A percentile compares a stretch with the other conserved stretches of the same genome.
phyloP scores from a whole-genome alignment of 2,329 filamentous ascomycete species.

The Aspergillus niger region DNA sequence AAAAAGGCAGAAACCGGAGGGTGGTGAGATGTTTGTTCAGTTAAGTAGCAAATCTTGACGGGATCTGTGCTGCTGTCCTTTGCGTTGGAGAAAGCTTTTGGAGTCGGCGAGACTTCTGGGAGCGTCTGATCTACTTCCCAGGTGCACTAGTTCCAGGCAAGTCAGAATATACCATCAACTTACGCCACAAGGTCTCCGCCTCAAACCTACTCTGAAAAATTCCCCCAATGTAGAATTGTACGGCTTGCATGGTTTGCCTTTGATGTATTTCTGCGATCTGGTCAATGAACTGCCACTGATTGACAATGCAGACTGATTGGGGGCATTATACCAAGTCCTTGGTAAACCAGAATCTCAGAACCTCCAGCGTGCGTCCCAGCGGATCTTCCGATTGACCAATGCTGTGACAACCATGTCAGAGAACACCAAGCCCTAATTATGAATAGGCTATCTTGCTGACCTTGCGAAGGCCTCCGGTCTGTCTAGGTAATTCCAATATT shows the following conservation, averaged over 20 bases:
- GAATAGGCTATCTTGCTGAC: slow-evolving; percentile 41
- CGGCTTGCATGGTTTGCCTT: slow-evolving; percentile 97
- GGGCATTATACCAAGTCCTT: slow-evolving; percentile 72
- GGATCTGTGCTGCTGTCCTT: slow-evolving; percentile 46
- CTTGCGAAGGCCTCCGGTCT: slow-evolving; percentile 84
- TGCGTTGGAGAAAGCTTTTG: slow-evolving; percentile 35
- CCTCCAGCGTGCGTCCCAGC: slow-evolving; percentile 90
- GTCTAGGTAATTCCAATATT: slow-evolving; percentile 99
- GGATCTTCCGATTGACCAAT: slow-evolving; percentile 89
- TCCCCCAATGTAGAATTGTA: slow-evolving; percentile 97
- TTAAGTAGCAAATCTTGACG: slow-evolving; percentile 87
- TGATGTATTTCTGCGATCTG: slow-evolving; percentile 78
- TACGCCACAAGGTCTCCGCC: background rate
- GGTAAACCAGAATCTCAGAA: slow-evolving; percentile 96
- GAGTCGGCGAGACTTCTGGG: slow-evolving; percentile 57
- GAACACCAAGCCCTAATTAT: slow-evolving; percentile 22
- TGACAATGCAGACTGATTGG: background rate
- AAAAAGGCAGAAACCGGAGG: slow-evolving; percentile 96
- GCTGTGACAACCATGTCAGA: slow-evolving; percentile 50
- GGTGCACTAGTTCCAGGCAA: slow-evolving; percentile 65
- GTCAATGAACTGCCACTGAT: slow-evolving; percentile 21
- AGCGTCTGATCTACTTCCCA: slow-evolving; percentile 87
- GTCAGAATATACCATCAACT: background rate
- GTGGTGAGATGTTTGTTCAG: slow-evolving; percentile 97
- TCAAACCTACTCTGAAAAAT: slow-evolving; percentile 78